Conservation (phyloP, 164 flowering plant genomes). For the Protea cynaroides region DNA sequence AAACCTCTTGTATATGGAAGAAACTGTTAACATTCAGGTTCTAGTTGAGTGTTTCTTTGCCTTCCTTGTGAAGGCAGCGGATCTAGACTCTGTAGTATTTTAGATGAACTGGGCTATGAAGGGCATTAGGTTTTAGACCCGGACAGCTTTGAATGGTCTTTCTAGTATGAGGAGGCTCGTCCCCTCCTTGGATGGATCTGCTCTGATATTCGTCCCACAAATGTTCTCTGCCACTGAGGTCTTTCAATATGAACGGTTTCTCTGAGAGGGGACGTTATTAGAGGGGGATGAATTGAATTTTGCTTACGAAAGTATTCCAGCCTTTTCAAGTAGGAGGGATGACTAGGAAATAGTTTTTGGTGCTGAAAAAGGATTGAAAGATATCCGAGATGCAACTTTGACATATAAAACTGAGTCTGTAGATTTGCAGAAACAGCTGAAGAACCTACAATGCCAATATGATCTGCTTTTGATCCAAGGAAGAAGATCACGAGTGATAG, state of each 20-base stretch:
- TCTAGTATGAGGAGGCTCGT: background rate
- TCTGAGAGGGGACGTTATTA: slow-evolving; percentile 64
- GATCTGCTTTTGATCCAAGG: slow-evolving; percentile 94
- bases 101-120: background rate
- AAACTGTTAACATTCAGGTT: too few relatives aligned
- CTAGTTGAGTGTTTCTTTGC: too few relatives aligned
- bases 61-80: background rate
- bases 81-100: background rate
- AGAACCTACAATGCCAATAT: slow-evolving; percentile 65
- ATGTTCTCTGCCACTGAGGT: background rate
- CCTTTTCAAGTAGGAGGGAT: slow-evolving; percentile 81
- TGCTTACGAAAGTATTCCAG: slow-evolving; percentile 92
- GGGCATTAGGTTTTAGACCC: background rate
- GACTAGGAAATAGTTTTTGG: slow-evolving; percentile 83
- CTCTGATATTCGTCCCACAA: background rate
- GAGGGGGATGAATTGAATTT: slow-evolving; percentile 98
- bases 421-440: slow-evolving; percentile 78
- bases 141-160: background rate
- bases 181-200: background rate
- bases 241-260: slow-evolving; percentile 53
- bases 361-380: too few relatives aligned
- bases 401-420: slow-evolving; percentile 70
- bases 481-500: slow-evolving; percentile 82
- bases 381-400: slow-evolving; percentile 74
- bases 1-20: too few relatives aligned